These are phyloP conservation scores for Cryphonectria naterciae DNA, from an alignment of 2,329 filamentous ascomycete genomes.

Conservation along the genomic window DNA sequence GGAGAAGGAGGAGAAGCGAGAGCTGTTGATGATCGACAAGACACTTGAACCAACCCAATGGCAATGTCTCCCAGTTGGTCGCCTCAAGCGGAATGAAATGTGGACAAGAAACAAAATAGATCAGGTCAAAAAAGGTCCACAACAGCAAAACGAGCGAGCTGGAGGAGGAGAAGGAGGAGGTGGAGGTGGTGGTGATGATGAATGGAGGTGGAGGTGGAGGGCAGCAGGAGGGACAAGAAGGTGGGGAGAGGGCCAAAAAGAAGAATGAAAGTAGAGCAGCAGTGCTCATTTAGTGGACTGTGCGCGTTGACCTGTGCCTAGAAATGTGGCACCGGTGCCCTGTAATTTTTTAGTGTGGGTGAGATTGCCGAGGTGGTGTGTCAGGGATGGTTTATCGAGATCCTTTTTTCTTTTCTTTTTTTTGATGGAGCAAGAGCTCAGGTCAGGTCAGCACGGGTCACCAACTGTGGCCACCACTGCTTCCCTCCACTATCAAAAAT, in stretches of 20 bases:
- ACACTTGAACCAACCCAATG: slow-evolving; percentile 11
- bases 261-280: not conserved
- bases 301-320: not conserved
- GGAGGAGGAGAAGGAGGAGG: not conserved
- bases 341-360: not conserved
- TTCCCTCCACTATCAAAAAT: not conserved
- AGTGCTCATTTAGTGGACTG: slow-evolving; percentile 2
- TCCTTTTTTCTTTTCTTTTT: not conserved
- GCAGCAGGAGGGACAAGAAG: not conserved
- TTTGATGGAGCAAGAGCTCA: slow-evolving; percentile 4
- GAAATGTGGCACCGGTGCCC: not conserved
- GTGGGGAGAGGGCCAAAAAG: not conserved
- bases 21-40: not conserved
- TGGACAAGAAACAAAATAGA: not conserved
- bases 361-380: slow-evolving; percentile 8
- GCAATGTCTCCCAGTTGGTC: not conserved
- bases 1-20: not conserved
- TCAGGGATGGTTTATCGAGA: slow-evolving; percentile 5
- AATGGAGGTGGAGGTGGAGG: not conserved
- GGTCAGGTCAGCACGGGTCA: not conserved
- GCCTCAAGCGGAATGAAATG: not conserved
- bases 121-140: slow-evolving; percentile 7
- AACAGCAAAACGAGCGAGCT: not conserved
- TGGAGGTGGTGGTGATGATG: not conserved
- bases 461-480: not conserved